Evolutionary conservation across 2,329 filamentous ascomycete genomes (phyloP).

Genomic region (Fusarium transvaalense): DNA sequence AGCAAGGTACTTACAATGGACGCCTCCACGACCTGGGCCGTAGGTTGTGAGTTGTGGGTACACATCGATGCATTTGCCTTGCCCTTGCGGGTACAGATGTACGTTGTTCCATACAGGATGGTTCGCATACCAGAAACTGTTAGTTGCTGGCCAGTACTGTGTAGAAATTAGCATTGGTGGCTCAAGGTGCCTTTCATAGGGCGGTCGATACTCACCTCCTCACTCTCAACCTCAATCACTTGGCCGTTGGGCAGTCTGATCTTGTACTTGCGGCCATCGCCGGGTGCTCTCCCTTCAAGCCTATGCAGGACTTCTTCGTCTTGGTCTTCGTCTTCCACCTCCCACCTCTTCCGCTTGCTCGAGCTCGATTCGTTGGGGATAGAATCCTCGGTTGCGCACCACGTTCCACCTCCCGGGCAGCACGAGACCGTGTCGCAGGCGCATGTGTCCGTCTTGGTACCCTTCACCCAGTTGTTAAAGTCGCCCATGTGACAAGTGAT

Average conservation of each 20-base stretch:
- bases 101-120: slow-evolving; percentile 20
- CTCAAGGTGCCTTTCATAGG: no score
- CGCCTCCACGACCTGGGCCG: not conserved
- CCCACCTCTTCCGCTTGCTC: slow-evolving; percentile 16
- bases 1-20: slow-evolving; percentile 18
- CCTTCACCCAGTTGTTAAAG: slow-evolving; percentile 10
- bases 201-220: no score
- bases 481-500: slow-evolving; percentile 12
- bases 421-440: slow-evolving; percentile 9
- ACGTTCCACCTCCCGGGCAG: slow-evolving; percentile 15
- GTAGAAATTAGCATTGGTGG: no score
- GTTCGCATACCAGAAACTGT: slow-evolving; percentile 16
- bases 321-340: slow-evolving; percentile 11
- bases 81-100: slow-evolving; percentile 11
- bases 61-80: slow-evolving; percentile 14
- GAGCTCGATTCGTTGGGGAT: slow-evolving; percentile 3
- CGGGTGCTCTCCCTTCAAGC: slow-evolving; percentile 6
- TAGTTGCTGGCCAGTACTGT: slow-evolving; percentile 13
- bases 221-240: no score
- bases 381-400: slow-evolving; percentile 22
- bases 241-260: slow-evolving; percentile 10
- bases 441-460: slow-evolving; percentile 4
- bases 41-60: slow-evolving; percentile 5
- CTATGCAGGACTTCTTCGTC: no score
- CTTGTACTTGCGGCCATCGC: slow-evolving; percentile 9